Conservation (phyloP, 345 rosid genomes). For the Populus euphratica region DNA sequence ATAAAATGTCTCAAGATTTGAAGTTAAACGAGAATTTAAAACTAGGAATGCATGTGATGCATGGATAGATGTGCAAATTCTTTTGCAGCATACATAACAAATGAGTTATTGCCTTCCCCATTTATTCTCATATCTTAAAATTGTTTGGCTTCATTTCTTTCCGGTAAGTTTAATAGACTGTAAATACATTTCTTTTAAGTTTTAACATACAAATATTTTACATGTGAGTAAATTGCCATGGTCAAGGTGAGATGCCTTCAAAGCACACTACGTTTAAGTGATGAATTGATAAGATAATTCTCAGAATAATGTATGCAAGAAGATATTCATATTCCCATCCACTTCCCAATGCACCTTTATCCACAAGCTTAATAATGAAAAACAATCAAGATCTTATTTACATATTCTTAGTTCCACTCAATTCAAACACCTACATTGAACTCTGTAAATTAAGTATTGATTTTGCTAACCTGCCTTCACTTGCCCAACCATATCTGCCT, state of each 20-base stretch:
- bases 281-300: background rate
- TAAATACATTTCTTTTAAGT: background rate
- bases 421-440: background rate
- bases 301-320: background rate
- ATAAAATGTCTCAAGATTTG: background rate
- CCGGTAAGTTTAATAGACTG: background rate
- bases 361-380: background rate
- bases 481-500: slow-evolving; percentile 54
- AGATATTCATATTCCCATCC: background rate
- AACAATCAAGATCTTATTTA: background rate
- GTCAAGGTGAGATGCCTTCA: background rate
- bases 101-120: background rate
- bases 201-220: background rate
- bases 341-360: background rate
- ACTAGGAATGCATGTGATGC: background rate
- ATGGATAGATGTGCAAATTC: background rate
- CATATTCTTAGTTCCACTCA: background rate
- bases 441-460: background rate
- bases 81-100: background rate
- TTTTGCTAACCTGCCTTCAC: slow-evolving; percentile 68
- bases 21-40: background rate
- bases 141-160: background rate
- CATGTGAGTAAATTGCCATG: background rate
- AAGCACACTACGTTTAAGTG: background rate
- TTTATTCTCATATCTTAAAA: background rate